Percentiles rank a stretch among this genome's conserved stretches.
phyloP scores from a whole-genome alignment of 208 protist genomes.

The Trypanosoma avium region DNA sequence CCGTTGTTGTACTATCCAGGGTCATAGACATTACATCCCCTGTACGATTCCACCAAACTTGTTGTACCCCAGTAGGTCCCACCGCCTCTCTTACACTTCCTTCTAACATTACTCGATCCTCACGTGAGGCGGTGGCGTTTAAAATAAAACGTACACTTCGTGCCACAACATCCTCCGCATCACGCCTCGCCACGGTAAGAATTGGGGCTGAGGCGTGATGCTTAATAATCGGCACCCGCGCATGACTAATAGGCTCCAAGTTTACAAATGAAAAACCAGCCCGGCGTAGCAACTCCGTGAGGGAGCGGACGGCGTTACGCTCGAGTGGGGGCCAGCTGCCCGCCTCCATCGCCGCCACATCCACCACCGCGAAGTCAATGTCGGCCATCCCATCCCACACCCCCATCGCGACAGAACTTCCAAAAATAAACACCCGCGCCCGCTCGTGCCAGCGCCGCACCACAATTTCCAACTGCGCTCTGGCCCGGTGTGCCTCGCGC shows the following conservation, averaged over 20 bases:
- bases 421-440: conserved; percentile 84
- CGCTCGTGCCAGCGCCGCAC: conserved; percentile 74
- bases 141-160: conserved; percentile 73
- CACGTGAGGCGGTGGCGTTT: conserved; percentile 36
- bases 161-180: conserved; percentile 70
- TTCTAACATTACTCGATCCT: conserved; percentile 77
- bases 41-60: conserved; percentile 86
- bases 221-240: conserved; percentile 90
- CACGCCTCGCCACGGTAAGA: conserved; percentile 24
- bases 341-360: conserved; percentile 60
- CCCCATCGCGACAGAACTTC: conserved; percentile 77
- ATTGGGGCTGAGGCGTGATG: conserved; percentile 86
- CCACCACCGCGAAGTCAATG: conserved; percentile 90
- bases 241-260: conserved; percentile 82
- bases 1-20: conserved; percentile 60
- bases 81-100: conserved; percentile 65
- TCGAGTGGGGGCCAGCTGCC: conserved; percentile 79
- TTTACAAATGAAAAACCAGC: conserved; percentile 85
- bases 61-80: conserved; percentile 55
- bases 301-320: conserved; percentile 77
- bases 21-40: conserved; percentile 69
- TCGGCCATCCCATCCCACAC: conserved; percentile 88
- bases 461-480: conserved; percentile 79
- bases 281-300: conserved; percentile 80
- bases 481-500: conserved; percentile 73